These are phyloP conservation scores for Fomitopsis pulvina DNA, from an alignment of 768 basidiomycete species.

Conservation along the genomic window DNA sequence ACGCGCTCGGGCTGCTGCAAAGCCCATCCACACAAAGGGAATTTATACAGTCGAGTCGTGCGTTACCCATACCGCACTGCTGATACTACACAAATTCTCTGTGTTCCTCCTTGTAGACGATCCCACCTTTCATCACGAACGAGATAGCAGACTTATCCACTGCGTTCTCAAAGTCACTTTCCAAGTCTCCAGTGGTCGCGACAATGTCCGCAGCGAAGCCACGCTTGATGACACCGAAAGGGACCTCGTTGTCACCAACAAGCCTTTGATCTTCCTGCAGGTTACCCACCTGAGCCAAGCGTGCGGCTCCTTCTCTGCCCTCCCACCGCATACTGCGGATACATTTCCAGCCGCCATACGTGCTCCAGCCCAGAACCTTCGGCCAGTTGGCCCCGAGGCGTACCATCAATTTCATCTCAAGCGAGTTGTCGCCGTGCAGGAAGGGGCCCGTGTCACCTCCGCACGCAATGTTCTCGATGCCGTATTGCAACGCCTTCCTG, in stretches of 20 bases:
- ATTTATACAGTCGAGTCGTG: too few species aligned
- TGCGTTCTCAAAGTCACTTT: conserved; percentile 35
- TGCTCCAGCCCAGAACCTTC: conserved; percentile 51
- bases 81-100: conserved; percentile 13
- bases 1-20: too few species aligned
- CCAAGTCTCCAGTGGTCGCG: conserved; percentile 31
- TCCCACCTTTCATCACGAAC: conserved; percentile 57
- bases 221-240: conserved; percentile 44
- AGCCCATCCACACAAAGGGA: too few species aligned
- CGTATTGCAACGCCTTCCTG: conserved; percentile 34
- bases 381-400: conserved; percentile 45
- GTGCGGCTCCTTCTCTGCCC: conserved; percentile 19
- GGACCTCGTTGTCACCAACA: conserved; percentile 43
- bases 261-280: conserved; percentile 21
- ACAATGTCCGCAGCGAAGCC: conserved; percentile 53
- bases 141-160: conserved; percentile 38
- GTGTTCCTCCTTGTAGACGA: conserved; percentile 37
- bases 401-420: conserved; percentile 59
- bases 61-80: too few species aligned
- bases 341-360: conserved; percentile 53
- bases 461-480: conserved; percentile 45
- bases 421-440: conserved; percentile 51
- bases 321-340: conserved; percentile 45
- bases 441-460: conserved; percentile 65
- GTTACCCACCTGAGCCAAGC: conserved; percentile 22